Evolutionary conservation across 352 stramenopile genomes (phyloP).

Genomic region (Chloridella minuta): DNA sequence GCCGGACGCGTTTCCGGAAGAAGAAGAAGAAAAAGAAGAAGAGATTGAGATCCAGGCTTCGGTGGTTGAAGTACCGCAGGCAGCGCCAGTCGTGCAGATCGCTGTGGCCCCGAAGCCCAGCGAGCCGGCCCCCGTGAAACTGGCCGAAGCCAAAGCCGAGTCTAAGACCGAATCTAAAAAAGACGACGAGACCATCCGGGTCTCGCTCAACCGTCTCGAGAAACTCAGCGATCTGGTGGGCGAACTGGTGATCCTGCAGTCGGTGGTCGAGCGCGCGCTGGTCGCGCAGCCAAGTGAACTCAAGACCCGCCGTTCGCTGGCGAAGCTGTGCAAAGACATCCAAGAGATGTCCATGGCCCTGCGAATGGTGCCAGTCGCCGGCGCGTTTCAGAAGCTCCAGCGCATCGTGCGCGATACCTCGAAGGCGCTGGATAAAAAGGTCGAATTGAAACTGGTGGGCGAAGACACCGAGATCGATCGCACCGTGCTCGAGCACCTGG

Average conservation of each 20-base stretch:
- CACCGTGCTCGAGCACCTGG: not conserved
- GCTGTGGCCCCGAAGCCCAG: not conserved
- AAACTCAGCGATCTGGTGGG: not conserved
- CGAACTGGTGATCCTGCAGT: not conserved
- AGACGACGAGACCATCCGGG: not conserved
- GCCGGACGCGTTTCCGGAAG: no score
- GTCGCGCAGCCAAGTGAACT: not conserved
- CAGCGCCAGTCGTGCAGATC: not conserved
- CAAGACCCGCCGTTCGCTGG: not conserved
- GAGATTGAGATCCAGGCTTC: not conserved
- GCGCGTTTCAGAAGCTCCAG: not conserved
- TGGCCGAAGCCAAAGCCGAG: not conserved
- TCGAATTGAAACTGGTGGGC: not conserved
- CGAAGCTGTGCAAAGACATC: not conserved
- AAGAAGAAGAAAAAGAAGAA: no score
- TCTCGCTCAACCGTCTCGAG: not conserved
- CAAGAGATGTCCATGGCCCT: not conserved
- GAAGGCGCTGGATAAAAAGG: not conserved
- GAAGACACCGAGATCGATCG: not conserved
- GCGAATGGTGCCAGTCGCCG: not conserved
- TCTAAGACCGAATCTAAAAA: no score
- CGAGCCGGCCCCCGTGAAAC: not conserved
- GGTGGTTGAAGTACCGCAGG: not conserved
- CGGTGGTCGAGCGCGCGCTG: no score
- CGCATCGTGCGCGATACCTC: not conserved